These are phyloP conservation scores for Cymbopogon citratus DNA, from an alignment of 176 grass and related monocot species.

Conservation along the genomic window DNA sequence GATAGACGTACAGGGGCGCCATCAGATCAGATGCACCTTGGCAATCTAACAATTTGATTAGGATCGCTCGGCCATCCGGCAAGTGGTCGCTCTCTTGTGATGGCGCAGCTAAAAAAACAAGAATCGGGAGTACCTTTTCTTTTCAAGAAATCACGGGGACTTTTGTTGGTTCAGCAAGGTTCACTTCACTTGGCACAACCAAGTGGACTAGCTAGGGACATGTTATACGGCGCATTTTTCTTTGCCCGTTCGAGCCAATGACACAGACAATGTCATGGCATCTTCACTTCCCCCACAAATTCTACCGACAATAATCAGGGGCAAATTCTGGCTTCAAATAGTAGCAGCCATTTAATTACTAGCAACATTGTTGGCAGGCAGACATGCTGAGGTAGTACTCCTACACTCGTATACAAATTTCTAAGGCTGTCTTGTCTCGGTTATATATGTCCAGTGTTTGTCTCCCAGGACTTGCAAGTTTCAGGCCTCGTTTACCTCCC, in stretches of 20 bases:
- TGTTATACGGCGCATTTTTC: background rate
- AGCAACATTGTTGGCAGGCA: background rate
- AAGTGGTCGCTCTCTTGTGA: background rate
- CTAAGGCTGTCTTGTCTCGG: background rate
- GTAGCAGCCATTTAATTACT: background rate
- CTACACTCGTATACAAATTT: background rate
- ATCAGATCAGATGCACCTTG: background rate
- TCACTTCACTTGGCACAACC: conserved; percentile 19
- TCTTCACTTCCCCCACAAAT: background rate
- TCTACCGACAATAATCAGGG: background rate
- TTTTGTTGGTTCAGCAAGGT: background rate
- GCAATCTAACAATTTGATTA: background rate
- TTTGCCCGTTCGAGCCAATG: background rate
- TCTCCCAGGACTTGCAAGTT: background rate
- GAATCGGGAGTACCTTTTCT: background rate
- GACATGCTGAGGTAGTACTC: background rate
- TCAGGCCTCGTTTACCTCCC: no score
- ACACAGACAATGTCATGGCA: background rate
- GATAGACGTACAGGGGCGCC: background rate
- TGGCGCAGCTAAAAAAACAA: background rate
- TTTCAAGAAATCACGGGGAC: background rate
- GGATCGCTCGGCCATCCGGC: background rate
- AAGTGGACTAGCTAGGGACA: background rate
- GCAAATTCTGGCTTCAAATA: background rate
- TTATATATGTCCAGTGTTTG: background rate